A percentile compares a stretch with the other conserved stretches of the same genome.
These are phyloP conservation scores for Avicennia marina DNA, from an alignment of 257 asterid genomes.

Conservation along the genomic window DNA sequence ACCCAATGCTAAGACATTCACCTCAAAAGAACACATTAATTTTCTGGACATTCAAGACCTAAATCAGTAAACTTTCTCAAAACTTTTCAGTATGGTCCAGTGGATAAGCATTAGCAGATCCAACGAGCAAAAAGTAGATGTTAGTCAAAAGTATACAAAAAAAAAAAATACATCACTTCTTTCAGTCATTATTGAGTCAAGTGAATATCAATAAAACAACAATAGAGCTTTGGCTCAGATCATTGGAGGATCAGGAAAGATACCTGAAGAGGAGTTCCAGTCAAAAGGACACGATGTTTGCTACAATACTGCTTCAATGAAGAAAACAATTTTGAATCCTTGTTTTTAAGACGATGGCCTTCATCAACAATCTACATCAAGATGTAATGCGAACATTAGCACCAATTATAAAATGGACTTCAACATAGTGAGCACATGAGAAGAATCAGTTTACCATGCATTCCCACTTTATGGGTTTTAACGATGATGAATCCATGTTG, in stretches of 20 bases:
- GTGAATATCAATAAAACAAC: not conserved
- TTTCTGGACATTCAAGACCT: no score
- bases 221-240: conserved; percentile 13
- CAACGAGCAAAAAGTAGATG: no score
- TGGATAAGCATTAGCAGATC: no score
- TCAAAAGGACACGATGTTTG: conserved; percentile 88
- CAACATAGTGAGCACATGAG: conserved; percentile 12
- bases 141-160: no score
- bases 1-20: no score
- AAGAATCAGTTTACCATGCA: conserved; percentile 66
- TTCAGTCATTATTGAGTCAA: not conserved
- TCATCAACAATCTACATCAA: conserved; percentile 91
- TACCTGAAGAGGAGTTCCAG: conserved; percentile 99
- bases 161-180: no score
- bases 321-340: conserved; percentile 90
- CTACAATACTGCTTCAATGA: conserved; percentile 70
- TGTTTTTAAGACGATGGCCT: conserved; percentile 97
- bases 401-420: conserved; percentile 10
- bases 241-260: conserved; percentile 18
- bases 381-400: conserved; percentile 19
- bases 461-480: conserved; percentile 94
- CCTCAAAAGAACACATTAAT: no score
- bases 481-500: conserved; percentile 69
- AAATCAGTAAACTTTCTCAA: no score
- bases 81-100: no score